Evolutionary conservation across 2,329 filamentous ascomycete genomes (phyloP).

Genomic region (Rutstroemia sp.): DNA sequence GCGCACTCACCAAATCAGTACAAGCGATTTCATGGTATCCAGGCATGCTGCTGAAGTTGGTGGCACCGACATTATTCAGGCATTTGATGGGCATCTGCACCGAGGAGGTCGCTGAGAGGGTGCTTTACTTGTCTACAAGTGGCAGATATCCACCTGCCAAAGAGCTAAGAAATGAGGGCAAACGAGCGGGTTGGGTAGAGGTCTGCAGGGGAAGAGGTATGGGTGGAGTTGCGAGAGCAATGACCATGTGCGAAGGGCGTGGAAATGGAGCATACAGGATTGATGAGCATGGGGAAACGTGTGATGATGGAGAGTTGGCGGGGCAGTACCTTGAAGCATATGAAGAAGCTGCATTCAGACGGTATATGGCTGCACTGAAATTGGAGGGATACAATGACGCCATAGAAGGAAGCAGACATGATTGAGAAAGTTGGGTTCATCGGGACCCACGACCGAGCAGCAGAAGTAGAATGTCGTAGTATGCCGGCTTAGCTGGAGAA

Average conservation of each 20-base stretch:
- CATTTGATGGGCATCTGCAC: neutral
- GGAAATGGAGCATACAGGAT: constrained; percentile 2
- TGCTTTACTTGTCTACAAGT: neutral
- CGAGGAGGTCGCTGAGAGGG: neutral
- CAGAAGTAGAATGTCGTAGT: too few species aligned
- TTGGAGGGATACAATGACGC: neutral
- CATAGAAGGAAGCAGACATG: too few species aligned
- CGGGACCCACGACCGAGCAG: too few species aligned
- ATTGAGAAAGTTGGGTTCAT: too few species aligned
- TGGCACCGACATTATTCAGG: neutral
- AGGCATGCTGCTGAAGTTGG: neutral
- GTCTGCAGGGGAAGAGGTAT: neutral
- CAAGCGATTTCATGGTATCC: neutral
- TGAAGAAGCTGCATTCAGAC: neutral
- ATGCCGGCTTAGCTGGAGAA: too few species aligned
- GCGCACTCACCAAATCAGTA: neutral
- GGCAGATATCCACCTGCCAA: neutral
- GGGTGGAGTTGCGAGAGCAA: neutral
- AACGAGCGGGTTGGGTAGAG: neutral
- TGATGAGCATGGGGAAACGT: neutral
- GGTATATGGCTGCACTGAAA: neutral
- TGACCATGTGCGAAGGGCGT: neutral
- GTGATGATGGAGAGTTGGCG: neutral
- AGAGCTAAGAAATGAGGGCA: neutral
- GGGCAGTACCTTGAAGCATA: neutral